A percentile compares a stretch with the other conserved stretches of the same genome.
phyloP scores from a whole-genome alignment of 2,329 filamentous ascomycete species.

The Aureobasidium uvarum region DNA sequence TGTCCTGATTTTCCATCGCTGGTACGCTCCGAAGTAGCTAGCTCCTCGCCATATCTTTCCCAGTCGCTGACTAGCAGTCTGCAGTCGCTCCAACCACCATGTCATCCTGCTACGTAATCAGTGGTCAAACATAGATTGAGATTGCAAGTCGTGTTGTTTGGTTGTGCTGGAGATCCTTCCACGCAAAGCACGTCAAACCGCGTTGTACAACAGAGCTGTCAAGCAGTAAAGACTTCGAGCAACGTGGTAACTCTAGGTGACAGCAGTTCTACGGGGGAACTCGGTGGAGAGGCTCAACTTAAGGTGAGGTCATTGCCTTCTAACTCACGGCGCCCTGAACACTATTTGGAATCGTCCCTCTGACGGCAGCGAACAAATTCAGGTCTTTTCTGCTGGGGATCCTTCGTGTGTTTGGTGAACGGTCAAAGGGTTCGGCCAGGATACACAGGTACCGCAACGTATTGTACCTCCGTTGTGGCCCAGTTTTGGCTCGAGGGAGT shows the following conservation, averaged over 20 bases:
- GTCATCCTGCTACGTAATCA: constrained; percentile 6
- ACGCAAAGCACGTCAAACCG: background rate
- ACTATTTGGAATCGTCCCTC: constrained; percentile 5
- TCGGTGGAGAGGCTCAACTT: constrained; percentile 3
- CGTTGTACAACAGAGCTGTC: background rate
- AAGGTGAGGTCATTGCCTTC: constrained; percentile 24
- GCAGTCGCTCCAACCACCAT: background rate
- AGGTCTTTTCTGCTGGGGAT: background rate
- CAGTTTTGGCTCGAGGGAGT: constrained; percentile 6
- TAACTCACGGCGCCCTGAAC: constrained; percentile 11
- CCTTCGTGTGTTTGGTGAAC: constrained; percentile 6
- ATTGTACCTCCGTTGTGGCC: background rate
- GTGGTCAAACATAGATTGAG: no score
- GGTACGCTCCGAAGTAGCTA: constrained; percentile 9
- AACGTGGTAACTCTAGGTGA: constrained; percentile 15
- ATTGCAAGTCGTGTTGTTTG: background rate
- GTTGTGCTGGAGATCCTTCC: background rate
- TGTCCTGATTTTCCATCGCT: background rate
- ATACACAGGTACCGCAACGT: background rate
- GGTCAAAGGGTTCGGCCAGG: constrained; percentile 14
- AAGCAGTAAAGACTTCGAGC: background rate
- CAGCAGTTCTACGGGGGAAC: background rate
- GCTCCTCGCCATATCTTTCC: constrained; percentile 14
- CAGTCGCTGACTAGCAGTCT: background rate
- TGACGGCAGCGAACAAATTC: background rate